Percentiles rank a stretch among this genome's conserved stretches.
These are phyloP conservation scores for Cyclocybe aegerita DNA, from an alignment of 768 basidiomycete genomes.

Conservation along the genomic window DNA sequence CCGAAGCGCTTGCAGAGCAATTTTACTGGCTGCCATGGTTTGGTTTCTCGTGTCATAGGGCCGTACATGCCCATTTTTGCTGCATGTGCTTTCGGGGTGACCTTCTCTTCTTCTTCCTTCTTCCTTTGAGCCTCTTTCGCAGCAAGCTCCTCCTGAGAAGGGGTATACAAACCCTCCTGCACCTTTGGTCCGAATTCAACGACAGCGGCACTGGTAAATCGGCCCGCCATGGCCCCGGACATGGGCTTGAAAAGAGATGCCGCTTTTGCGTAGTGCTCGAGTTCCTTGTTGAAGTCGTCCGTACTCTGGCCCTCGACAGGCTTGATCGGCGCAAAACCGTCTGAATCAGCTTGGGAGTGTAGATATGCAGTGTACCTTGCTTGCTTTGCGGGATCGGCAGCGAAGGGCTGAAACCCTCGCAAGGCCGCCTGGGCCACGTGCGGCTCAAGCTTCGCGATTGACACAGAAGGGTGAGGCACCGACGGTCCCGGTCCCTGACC, in stretches of 20 bases:
- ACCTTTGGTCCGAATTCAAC: conserved; percentile 65
- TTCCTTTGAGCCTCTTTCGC: conserved; percentile 41
- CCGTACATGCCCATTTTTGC: conserved; percentile 91
- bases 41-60: conserved; percentile 72
- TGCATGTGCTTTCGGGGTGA: conserved; percentile 78
- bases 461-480: conserved; percentile 15
- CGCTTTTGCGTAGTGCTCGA: conserved; percentile 83
- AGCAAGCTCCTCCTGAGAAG: conserved; percentile 43
- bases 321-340: conserved; percentile 44
- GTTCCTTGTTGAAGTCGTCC: conserved; percentile 78
- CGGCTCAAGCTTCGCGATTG: conserved; percentile 63
- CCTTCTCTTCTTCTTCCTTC: conserved; percentile 51
- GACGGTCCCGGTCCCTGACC: conserved; percentile 26
- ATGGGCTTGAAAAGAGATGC: conserved; percentile 92
- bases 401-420: conserved; percentile 88
- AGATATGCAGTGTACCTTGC: conserved; percentile 84
- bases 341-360: conserved; percentile 59
- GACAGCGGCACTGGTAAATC: conserved; percentile 83
- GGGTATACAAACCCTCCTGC: conserved; percentile 68
- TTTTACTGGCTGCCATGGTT: conserved; percentile 77
- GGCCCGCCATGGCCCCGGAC: conserved; percentile 86
- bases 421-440: conserved; percentile 86
- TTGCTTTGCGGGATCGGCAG: conserved; percentile 74
- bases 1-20: conserved; percentile 93
- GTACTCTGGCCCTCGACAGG: conserved; percentile 56